Base-by-base conservation (phyloP, 768 basidiomycete species). In the Kwoniella botswanensis region DNA sequence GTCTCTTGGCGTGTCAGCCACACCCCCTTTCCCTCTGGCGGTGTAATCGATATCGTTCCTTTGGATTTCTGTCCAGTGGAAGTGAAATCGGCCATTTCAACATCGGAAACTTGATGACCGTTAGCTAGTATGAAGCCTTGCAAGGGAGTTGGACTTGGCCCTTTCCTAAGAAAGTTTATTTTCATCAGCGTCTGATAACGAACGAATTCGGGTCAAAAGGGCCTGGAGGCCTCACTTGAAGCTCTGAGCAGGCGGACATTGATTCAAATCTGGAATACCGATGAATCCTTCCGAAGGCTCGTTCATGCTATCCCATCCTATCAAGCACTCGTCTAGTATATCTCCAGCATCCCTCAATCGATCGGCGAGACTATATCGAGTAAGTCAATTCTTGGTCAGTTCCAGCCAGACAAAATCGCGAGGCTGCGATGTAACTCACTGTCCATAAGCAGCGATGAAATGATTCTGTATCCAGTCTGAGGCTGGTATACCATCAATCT, bases 271-370 rank as follows among this genome's bases (percentile, higher is more conserved):
- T 0, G 86, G 85, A 83, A 91, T 91, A 2, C 87, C 88, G 44
- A 89, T 87, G 52, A 93, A 86, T 0, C 97, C 97, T 74, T 95
- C 92, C 46, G 89, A 89, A 0, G 97, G 96, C 82, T 99, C 97
- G 82, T 99, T 98, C 83, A 98, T 85, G 75, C 90, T 91, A 81
- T 99, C 97, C 97, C 96, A 98, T 0, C 97, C 97, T 59, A 98
- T 90, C 12, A 99, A 88, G 74, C 93, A 94, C 52, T 89, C 89
- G 41, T 98, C 94, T 22, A 92, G 81, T 46, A 98, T 83, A 43
- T 88, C 90, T 0, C 91, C 91, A 0, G 89, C 90, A n/a, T 89
- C 89, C 5, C 86, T 52, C 63, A 97, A 90, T 44, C 88, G 86
- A 81, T 93, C 90, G 0, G 92, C 93, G 29, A 97, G 68, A 53